phyloP scores from a whole-genome alignment of 768 basidiomycete genomes.

The Leccinum subtestaceum region DNA sequence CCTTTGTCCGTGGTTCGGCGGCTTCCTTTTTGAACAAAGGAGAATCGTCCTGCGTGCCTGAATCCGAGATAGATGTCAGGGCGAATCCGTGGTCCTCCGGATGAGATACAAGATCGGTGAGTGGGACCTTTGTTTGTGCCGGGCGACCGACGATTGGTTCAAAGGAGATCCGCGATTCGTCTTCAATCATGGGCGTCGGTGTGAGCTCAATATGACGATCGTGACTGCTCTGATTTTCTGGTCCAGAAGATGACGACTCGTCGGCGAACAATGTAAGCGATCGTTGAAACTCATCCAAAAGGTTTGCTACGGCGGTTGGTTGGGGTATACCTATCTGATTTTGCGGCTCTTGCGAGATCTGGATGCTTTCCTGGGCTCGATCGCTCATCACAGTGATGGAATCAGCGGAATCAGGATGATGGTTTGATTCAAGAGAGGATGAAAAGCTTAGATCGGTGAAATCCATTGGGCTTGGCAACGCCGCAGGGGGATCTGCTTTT shows the following conservation, averaged over 20 bases:
- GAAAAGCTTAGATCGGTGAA: background rate
- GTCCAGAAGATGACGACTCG: background rate
- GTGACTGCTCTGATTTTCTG: background rate
- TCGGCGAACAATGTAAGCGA: slow-evolving; percentile 2
- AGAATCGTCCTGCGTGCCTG: background rate
- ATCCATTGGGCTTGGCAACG: background rate
- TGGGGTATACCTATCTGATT: background rate
- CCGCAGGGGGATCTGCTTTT: background rate
- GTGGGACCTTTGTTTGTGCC: background rate
- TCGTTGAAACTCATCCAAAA: slow-evolving; percentile 10
- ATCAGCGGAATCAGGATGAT: background rate
- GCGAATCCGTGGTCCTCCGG: too few relatives aligned
- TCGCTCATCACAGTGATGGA: background rate
- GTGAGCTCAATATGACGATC: background rate
- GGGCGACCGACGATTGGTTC: background rate
- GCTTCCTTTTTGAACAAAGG: background rate
- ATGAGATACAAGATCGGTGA: background rate
- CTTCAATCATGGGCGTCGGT: background rate
- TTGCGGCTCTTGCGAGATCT: background rate
- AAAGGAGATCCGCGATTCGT: background rate
- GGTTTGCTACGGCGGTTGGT: background rate
- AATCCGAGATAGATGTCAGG: background rate
- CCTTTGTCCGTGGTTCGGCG: background rate
- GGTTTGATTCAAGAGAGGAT: background rate
- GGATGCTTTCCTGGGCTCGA: background rate